Percentiles rank a stretch among this genome's conserved stretches.
These are phyloP conservation scores for Ramichloridium luteum DNA, from an alignment of 2,329 filamentous ascomycete genomes.

Conservation along the genomic window DNA sequence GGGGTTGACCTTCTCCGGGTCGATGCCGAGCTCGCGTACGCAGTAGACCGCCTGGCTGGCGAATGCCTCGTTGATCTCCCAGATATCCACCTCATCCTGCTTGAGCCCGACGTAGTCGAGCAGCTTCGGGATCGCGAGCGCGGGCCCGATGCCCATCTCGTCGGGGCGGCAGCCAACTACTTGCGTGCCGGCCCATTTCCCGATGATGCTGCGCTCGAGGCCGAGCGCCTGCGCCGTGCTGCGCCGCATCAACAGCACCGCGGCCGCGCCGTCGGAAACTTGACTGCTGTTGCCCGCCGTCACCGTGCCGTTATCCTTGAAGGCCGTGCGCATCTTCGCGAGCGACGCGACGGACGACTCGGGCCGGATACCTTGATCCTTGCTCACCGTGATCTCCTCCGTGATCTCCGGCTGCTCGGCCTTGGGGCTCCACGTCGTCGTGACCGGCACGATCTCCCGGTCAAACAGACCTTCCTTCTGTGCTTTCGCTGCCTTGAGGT, in stretches of 20 bases:
- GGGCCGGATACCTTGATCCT: slow-evolving; percentile 73
- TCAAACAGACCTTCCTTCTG: slow-evolving; percentile 59
- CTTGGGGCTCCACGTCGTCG: slow-evolving; percentile 55
- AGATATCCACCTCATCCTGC: slow-evolving; percentile 61
- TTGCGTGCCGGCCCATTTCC: slow-evolving; percentile 66
- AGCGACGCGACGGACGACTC: slow-evolving; percentile 58
- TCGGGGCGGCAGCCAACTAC: slow-evolving; percentile 72
- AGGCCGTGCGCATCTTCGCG: slow-evolving; percentile 72
- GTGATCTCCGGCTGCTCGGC: slow-evolving; percentile 39
- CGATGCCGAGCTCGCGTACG: slow-evolving; percentile 56
- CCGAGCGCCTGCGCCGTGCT: slow-evolving; percentile 64
- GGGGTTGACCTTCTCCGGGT: slow-evolving; percentile 66
- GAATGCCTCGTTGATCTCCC: slow-evolving; percentile 87
- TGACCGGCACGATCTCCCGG: slow-evolving; percentile 67
- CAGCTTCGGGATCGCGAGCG: slow-evolving; percentile 72
- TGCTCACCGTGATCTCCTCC: slow-evolving; percentile 53
- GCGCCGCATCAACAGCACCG: slow-evolving; percentile 72
- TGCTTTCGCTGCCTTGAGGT: slow-evolving; percentile 60
- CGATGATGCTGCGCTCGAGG: slow-evolving; percentile 56
- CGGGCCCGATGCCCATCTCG: slow-evolving; percentile 89
- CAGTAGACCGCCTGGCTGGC: slow-evolving; percentile 57
- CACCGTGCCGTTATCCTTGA: slow-evolving; percentile 58
- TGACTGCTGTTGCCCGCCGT: slow-evolving; percentile 82
- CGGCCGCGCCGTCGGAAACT: slow-evolving; percentile 78
- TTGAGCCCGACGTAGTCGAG: slow-evolving; percentile 55